phyloP scores from a whole-genome alignment of 2,329 filamentous ascomycete genomes.

The Penicillium hordei region DNA sequence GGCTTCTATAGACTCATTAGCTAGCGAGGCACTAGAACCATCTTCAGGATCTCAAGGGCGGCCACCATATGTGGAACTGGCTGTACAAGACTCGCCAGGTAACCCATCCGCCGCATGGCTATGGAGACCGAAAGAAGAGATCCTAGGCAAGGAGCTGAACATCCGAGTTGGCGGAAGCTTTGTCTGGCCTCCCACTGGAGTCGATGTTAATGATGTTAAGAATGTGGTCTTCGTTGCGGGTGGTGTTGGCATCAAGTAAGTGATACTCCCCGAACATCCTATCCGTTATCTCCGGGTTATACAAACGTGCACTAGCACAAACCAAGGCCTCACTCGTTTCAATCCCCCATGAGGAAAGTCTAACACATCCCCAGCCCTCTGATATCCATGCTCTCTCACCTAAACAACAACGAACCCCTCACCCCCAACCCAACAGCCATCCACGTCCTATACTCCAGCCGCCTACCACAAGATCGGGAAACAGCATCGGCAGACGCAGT shows the following conservation, averaged over 20 bases:
- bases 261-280: not conserved
- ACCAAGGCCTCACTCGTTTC: not conserved
- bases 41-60: slow-evolving; percentile 28
- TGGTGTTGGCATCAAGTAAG: slow-evolving; percentile 77
- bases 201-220: slow-evolving; percentile 48
- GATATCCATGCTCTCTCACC: slow-evolving; percentile 67
- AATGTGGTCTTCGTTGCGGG: slow-evolving; percentile 74
- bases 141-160: slow-evolving; percentile 59
- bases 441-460: slow-evolving; percentile 64
- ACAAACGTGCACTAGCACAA: not conserved
- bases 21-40: slow-evolving; percentile 23
- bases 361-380: slow-evolving; percentile 55
- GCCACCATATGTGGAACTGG: slow-evolving; percentile 68
- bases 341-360: not conserved
- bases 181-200: slow-evolving; percentile 63
- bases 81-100: slow-evolving; percentile 67
- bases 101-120: slow-evolving; percentile 77
- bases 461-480: slow-evolving; percentile 30
- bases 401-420: slow-evolving; percentile 47
- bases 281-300: not conserved
- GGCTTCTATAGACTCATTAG: slow-evolving; percentile 15
- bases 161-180: slow-evolving; percentile 81
- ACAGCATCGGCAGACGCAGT: slow-evolving; percentile 10
- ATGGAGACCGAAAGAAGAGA: slow-evolving; percentile 59
- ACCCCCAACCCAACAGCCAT: slow-evolving; percentile 48